These are phyloP conservation scores for Pseudogymnoascus sp. DNA, from an alignment of 2,329 filamentous ascomycete species.

Conservation along the genomic window DNA sequence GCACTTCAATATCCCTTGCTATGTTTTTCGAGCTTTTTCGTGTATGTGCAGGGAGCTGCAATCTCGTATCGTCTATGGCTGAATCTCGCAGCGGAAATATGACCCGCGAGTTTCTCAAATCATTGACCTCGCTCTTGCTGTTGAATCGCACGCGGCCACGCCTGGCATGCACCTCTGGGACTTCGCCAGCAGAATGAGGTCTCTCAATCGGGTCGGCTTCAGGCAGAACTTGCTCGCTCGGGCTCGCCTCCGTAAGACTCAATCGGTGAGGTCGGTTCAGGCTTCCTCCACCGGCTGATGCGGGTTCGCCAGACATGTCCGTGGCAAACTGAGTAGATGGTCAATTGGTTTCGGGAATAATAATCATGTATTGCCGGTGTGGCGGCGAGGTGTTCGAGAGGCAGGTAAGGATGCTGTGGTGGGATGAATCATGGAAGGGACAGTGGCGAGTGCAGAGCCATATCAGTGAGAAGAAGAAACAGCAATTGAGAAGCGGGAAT, in stretches of 20 bases:
- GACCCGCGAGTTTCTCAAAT: conserved; percentile 23
- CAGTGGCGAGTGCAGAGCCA: background rate
- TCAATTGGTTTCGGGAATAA: background rate
- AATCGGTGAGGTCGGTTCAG: background rate
- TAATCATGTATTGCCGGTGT: conserved; percentile 2
- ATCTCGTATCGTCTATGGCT: conserved; percentile 8
- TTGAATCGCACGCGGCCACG: conserved; percentile 27
- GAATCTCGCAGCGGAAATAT: conserved; percentile 21
- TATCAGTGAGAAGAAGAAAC: background rate
- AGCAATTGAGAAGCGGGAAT: conserved; percentile 3
- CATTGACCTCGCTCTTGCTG: conserved; percentile 26
- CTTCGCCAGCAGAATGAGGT: background rate
- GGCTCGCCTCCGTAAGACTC: background rate
- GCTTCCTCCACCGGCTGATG: background rate
- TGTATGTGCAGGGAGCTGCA: conserved; percentile 20
- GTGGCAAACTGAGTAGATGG: background rate
- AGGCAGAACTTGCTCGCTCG: background rate
- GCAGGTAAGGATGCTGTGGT: background rate
- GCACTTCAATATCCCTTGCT: conserved; percentile 1
- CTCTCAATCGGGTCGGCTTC: conserved; percentile 3
- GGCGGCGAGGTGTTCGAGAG: background rate
- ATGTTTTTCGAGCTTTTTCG: conserved; percentile 16
- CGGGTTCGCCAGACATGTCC: background rate
- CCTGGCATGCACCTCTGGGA: background rate
- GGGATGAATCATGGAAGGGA: background rate